These are phyloP conservation scores for Fusarium zealandicum DNA, from an alignment of 2,329 filamentous ascomycete species.

Conservation along the genomic window DNA sequence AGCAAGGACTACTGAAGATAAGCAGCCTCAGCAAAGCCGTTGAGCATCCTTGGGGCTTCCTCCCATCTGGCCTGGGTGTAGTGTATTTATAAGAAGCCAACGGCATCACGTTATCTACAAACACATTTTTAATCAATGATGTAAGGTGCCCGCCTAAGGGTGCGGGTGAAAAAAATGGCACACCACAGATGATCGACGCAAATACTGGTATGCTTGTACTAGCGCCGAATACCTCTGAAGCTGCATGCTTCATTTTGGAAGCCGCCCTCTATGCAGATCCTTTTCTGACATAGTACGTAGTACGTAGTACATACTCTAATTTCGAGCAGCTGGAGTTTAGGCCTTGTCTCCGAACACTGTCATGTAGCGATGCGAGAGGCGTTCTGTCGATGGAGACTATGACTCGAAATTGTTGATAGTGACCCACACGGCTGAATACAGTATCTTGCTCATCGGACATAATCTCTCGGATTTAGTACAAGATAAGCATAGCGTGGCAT, in stretches of 20 bases:
- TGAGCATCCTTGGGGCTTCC: background rate
- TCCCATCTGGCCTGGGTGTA: background rate
- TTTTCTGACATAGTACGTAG: too few species aligned
- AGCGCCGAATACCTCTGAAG: too few species aligned
- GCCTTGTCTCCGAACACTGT: too few species aligned
- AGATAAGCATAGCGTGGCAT: slow-evolving; percentile 1
- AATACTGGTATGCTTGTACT: too few species aligned
- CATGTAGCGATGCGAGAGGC: too few species aligned
- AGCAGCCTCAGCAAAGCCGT: slow-evolving; percentile 8
- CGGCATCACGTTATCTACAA: slow-evolving; percentile 16
- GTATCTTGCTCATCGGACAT: slow-evolving; percentile 6
- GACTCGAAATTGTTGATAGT: slow-evolving; percentile 27
- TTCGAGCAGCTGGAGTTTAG: too few species aligned
- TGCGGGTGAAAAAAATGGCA: too few species aligned
- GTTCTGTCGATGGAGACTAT: too few species aligned
- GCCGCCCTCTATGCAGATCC: too few species aligned
- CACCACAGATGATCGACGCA: too few species aligned
- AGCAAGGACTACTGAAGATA: slow-evolving; percentile 7
- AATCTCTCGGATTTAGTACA: slow-evolving; percentile 19
- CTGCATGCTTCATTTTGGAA: too few species aligned
- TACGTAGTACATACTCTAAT: too few species aligned
- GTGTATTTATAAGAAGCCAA: slow-evolving; percentile 24
- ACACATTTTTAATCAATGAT: slow-evolving; percentile 12
- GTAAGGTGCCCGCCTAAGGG: background rate
- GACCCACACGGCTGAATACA: slow-evolving; percentile 17